These are phyloP conservation scores for Salix dunnii DNA, from an alignment of 345 rosid genomes.

Conservation along the genomic window DNA sequence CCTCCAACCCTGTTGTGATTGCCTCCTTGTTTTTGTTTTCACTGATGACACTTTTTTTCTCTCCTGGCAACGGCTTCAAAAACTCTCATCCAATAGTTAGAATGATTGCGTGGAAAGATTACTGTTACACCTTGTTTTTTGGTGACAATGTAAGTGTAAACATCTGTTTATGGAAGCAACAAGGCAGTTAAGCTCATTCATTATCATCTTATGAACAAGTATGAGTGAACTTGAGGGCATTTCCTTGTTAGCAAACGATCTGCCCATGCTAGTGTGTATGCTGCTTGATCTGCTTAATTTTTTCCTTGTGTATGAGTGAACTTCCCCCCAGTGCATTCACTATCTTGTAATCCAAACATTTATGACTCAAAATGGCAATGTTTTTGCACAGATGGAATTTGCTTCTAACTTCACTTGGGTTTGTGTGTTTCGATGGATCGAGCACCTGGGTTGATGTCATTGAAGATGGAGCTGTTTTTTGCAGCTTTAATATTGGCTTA, in stretches of 20 bases:
- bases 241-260: neutral
- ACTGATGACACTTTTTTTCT: neutral
- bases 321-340: neutral
- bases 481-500: conserved; percentile 40
- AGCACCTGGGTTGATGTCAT: conserved; percentile 31
- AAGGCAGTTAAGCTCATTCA: neutral
- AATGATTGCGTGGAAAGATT: neutral
- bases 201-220: neutral
- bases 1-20: neutral
- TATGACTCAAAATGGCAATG: neutral
- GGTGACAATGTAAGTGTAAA: too few relatives aligned
- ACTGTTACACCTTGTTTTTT: neutral
- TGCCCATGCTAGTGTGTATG: neutral
- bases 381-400: conserved; percentile 17
- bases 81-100: neutral
- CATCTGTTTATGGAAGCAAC: neutral
- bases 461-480: conserved; percentile 55
- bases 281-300: neutral
- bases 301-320: neutral
- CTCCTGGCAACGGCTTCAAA: neutral
- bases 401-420: neutral
- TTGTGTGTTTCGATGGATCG: conserved; percentile 1
- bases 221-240: neutral
- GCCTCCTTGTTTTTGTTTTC: neutral
- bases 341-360: neutral